Evolutionary conservation across 2,329 filamentous ascomycete species (phyloP).

Genomic region (Talaromyces sp.): DNA sequence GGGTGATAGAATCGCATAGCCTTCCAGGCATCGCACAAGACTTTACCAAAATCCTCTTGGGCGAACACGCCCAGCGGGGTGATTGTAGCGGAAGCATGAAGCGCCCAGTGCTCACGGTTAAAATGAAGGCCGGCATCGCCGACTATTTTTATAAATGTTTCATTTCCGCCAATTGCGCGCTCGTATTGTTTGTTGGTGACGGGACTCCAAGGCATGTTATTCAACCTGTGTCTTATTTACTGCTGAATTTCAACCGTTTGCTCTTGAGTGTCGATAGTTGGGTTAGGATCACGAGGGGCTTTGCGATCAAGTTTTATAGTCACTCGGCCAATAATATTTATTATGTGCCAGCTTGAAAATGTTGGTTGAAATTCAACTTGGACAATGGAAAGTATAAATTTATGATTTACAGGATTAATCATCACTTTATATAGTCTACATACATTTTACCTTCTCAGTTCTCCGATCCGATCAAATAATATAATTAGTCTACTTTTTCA

Average conservation of each 20-base stretch:
- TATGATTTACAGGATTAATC: background rate
- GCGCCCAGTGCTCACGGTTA: conserved; percentile 28
- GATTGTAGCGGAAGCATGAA: conserved; percentile 19
- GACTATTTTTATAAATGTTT: conserved; percentile 26
- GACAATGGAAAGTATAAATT: background rate
- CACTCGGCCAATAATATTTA: too few species aligned
- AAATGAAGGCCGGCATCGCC: conserved; percentile 20
- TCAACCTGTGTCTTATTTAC: background rate
- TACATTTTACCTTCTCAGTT: too few species aligned
- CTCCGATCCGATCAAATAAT: too few species aligned
- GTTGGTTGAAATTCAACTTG: background rate
- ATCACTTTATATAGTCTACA: background rate
- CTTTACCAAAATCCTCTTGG: background rate
- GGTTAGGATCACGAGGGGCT: too few species aligned
- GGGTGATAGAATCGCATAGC: conserved; percentile 16
- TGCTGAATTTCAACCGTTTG: background rate
- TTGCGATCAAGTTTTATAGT: too few species aligned
- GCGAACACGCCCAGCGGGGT: conserved; percentile 1
- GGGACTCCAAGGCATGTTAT: conserved; percentile 23
- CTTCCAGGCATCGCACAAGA: conserved; percentile 12
- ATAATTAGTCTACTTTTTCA: too few species aligned
- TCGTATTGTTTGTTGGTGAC: conserved; percentile 22
- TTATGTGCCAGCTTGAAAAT: background rate
- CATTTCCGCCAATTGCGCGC: conserved; percentile 14
- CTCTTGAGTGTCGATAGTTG: background rate